Evolutionary conservation across 2,329 filamentous ascomycete species (phyloP), one percentile per base, ranked within the genome.

Genomic region (Trichoderma atrobrunneum): DNA sequence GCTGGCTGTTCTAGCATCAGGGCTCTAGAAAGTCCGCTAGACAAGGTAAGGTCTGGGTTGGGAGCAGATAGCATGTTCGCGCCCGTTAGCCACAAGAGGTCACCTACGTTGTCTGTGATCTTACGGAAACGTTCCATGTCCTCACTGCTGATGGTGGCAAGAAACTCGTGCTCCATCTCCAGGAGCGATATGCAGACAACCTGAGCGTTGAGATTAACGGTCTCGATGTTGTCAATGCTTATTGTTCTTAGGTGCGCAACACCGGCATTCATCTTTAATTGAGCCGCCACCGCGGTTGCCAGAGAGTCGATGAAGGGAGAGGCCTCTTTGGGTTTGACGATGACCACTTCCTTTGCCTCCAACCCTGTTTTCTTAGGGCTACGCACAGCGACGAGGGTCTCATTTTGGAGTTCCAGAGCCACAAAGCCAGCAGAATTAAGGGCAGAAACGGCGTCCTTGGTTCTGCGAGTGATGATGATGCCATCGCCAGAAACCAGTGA

Each of bases 11-110:
- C 67, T 0, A 70, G 14, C 67, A 70, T 70, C 28, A 70, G 2
- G 2, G 57, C 67, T n/a, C 67, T 6, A 0, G 67, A 70, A 14
- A 70, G 67, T 14, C 67, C 39, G 14, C 16, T 70, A 2, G 67
- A 70, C n/a, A 70, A 21, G 8, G 67, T 70, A 14, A 70, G 57
- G 16, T 70, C 30, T 14, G 57, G 67, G 4, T 70, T 62, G 21
- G 67, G 67, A 14, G 39, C 39, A 54, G 67, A 70, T 5, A 70
- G 39, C 67, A 70, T 70, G 14, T 70, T 62, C 12, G 57, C 67
- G 54, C 67, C 57, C 0, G 57, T 70, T 5, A 70, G 39, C 57
- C 67, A 62, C n/a, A 70, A 30, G 39, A 70, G 67, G 6, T 61
- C 39, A 7, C 57, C 43, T 5, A 70, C 57, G 0, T 51, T 51